These are phyloP conservation scores for Handroanthus guayacan DNA, from an alignment of 257 asterid species.

Conservation along the genomic window DNA sequence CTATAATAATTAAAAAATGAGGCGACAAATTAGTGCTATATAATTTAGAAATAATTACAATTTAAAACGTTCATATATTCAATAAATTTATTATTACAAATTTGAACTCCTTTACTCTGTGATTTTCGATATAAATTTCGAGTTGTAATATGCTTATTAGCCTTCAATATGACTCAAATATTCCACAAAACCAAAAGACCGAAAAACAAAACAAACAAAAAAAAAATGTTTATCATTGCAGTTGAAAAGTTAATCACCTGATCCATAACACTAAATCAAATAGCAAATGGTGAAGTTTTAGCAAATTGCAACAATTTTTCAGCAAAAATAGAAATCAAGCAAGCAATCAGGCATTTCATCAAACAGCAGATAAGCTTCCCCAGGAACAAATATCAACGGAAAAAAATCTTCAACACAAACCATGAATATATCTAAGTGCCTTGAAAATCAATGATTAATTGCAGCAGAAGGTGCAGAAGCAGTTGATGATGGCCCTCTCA, in stretches of 20 bases:
- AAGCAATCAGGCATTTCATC: not conserved
- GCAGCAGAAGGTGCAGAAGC: constrained; percentile 33
- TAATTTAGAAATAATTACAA: too few relatives aligned
- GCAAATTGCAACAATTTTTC: not conserved
- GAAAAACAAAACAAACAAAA: not conserved
- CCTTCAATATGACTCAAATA: too few relatives aligned
- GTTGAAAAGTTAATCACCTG: not conserved
- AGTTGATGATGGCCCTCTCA: constrained; percentile 42
- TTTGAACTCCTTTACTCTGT: too few relatives aligned
- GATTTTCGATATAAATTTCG: too few relatives aligned
- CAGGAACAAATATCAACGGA: not conserved
- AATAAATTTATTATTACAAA: too few relatives aligned
- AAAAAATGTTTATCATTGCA: not conserved
- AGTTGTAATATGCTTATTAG: too few relatives aligned
- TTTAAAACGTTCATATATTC: too few relatives aligned
- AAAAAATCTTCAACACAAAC: not conserved
- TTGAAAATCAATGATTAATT: constrained; percentile 23
- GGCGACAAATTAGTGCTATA: too few relatives aligned
- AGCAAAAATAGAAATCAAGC: not conserved
- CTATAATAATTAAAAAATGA: too few relatives aligned
- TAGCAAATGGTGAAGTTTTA: not conserved
- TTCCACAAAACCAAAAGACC: too few relatives aligned
- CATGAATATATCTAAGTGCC: not conserved
- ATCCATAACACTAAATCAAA: not conserved
- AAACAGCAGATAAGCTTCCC: not conserved